Conservation (phyloP, 202 grass and related monocot genomes). For the Bolboschoenoplectus hybrid region DNA sequence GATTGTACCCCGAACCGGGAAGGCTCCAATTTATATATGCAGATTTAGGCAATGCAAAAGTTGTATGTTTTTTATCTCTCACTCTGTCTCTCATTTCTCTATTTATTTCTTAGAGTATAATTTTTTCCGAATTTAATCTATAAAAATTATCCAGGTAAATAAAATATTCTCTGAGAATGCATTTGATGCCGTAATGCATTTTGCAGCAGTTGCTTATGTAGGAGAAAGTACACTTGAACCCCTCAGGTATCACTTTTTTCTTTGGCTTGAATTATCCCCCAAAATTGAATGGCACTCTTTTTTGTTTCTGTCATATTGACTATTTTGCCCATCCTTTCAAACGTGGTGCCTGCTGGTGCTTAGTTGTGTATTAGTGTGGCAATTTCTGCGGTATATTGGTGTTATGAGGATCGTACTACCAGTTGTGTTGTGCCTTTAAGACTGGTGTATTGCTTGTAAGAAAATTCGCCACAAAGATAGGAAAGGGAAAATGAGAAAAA, state of each 20-base stretch:
- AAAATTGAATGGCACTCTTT: neutral
- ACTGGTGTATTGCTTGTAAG: neutral
- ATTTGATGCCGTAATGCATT: constrained; percentile 98
- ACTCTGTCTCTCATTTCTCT: constrained; percentile 28
- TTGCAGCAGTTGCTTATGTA: constrained; percentile 97
- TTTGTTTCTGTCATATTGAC: neutral
- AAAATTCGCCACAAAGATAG: neutral
- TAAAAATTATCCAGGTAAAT: constrained; percentile 72
- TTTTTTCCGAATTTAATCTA: neutral
- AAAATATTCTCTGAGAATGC: constrained; percentile 92
- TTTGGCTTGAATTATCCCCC: constrained; percentile 1
- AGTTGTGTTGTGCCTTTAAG: constrained; percentile 7
- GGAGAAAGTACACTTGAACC: constrained; percentile 98
- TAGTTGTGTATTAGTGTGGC: neutral
- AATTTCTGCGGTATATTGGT: neutral
- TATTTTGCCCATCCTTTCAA: neutral
- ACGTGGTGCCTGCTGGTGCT: neutral
- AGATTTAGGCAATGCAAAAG: constrained; percentile 88
- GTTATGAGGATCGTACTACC: neutral
- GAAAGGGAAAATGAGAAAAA: neutral
- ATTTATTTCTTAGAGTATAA: neutral
- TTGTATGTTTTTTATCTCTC: constrained; percentile 63
- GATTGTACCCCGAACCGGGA: constrained; percentile 78
- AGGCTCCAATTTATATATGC: constrained; percentile 94
- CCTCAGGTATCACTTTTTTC: constrained; percentile 65